Base-by-base conservation (phyloP, 2,329 filamentous ascomycete species). In the Colletotrichum zoysiae region DNA sequence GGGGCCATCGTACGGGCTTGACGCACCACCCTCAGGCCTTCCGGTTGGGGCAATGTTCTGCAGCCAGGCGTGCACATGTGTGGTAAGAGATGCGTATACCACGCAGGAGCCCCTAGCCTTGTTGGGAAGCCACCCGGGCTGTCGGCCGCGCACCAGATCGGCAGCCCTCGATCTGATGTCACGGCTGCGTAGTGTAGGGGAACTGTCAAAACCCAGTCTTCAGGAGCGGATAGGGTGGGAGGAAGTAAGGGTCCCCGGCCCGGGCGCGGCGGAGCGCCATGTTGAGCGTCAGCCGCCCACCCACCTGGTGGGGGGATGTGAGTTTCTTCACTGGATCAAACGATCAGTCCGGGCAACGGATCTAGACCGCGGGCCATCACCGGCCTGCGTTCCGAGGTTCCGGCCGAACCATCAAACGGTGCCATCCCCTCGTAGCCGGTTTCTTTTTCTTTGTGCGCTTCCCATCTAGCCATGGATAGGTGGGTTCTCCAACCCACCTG, bases 11-110 rank as follows among this genome's bases (percentile, higher is more conserved):
- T n/a, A n/a, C 18, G 20, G 20, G 11, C 44, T 20, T 20, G 44
- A n/a, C 44, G 8, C 9, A 3, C 44, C 20, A 20, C 20, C 20
- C 20, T 20, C 44, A 7, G 20, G 12, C 20, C 40, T 30, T 67
- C 51, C 38, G 14, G 3, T 56, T 46, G 26, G 12, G 57, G 57
- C 14, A 67, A 51, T 59, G 30, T 59, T 59, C 26, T 63, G 57
- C 44, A 48, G 18, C 11, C 23, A 7, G 20, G 23, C 8, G 26
- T 59, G 23, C 53, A 35, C 12, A 14, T 18, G 30, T 16, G 11
- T 26, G 56, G 11, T 56, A 12, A 8, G 30, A 42, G 14, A n/a
- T 11, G 18, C 9, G 11, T 8, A n/a, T 11, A 33, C n/a, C 8
- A 4, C 46, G 46, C 56, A 46, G 44, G 20, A n/a, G 20, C 18